Conservation (phyloP, 2,329 filamentous ascomycete genomes). For the Capronia epimyces region DNA sequence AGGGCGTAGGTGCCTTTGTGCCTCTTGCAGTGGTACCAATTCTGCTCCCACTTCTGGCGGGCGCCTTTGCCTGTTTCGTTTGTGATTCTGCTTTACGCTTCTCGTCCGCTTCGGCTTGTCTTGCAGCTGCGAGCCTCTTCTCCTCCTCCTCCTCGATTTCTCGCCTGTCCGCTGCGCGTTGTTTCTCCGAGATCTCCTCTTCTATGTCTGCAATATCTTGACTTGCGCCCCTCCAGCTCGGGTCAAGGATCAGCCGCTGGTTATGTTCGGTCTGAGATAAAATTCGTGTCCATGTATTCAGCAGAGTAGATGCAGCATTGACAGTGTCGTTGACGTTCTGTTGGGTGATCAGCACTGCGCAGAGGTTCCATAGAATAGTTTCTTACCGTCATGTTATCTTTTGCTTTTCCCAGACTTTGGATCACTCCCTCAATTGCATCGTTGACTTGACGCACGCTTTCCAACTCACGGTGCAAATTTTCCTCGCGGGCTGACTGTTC, state of each 20-base stretch:
- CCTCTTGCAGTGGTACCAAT: constrained; percentile 34
- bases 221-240: constrained; percentile 80
- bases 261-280: constrained; percentile 97
- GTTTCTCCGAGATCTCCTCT: constrained; percentile 66
- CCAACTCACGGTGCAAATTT: constrained; percentile 69
- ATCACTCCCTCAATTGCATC: constrained; percentile 65
- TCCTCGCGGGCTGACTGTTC: constrained; percentile 61
- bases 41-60: constrained; percentile 32
- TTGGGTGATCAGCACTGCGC: not conserved
- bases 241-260: constrained; percentile 82
- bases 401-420: constrained; percentile 43
- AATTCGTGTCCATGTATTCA: constrained; percentile 94
- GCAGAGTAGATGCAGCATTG: constrained; percentile 75
- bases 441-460: constrained; percentile 80
- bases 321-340: constrained; percentile 83
- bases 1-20: constrained; percentile 17
- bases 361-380: constrained; percentile 7
- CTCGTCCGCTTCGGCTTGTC: constrained; percentile 48
- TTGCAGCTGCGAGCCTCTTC: constrained; percentile 62
- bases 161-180: constrained; percentile 70
- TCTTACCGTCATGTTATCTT: constrained; percentile 46
- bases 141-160: constrained; percentile 76
- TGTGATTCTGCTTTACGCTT: constrained; percentile 36
- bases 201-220: constrained; percentile 84
- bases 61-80: constrained; percentile 30